phyloP scores from a whole-genome alignment of 2,329 filamentous ascomycete species.

The Lecanicillium sp. region DNA sequence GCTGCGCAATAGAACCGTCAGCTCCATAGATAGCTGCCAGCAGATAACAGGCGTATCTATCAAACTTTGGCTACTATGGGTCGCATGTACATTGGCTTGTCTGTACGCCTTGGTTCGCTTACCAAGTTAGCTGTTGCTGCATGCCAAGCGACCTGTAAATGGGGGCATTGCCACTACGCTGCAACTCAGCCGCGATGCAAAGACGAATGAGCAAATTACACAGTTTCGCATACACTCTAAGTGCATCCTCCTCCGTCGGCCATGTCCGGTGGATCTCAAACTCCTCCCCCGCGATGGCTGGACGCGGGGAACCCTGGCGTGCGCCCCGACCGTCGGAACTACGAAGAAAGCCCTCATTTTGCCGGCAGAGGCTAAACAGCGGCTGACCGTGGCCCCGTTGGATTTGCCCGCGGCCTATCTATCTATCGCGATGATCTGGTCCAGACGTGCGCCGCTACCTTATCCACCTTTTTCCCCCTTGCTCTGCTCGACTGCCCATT shows the following conservation, averaged over 20 bases:
- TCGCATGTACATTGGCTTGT: background rate
- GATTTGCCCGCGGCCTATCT: background rate
- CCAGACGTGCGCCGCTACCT: background rate
- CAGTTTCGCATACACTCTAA: background rate
- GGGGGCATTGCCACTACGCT: too few species aligned
- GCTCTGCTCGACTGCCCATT: background rate
- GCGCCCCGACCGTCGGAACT: background rate
- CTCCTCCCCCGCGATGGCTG: conserved; percentile 10
- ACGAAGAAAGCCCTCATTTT: too few species aligned
- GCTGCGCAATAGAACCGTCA: too few species aligned
- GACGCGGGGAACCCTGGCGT: conserved; percentile 3
- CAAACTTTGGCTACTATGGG: background rate
- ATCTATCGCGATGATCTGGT: conserved; percentile 5
- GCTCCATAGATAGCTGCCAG: background rate
- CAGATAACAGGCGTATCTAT: background rate
- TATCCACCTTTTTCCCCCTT: background rate
- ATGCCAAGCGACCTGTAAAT: too few species aligned
- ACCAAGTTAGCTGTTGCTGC: too few species aligned
- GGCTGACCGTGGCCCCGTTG: too few species aligned
- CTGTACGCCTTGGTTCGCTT: too few species aligned
- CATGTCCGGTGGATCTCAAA: conserved; percentile 11
- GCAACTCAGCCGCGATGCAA: background rate
- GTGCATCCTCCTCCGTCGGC: too few species aligned
- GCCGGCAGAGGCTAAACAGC: background rate
- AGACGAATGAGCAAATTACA: background rate